These are phyloP conservation scores for Raddia guianensis DNA, from an alignment of 176 grass and related monocot species.

Conservation along the genomic window DNA sequence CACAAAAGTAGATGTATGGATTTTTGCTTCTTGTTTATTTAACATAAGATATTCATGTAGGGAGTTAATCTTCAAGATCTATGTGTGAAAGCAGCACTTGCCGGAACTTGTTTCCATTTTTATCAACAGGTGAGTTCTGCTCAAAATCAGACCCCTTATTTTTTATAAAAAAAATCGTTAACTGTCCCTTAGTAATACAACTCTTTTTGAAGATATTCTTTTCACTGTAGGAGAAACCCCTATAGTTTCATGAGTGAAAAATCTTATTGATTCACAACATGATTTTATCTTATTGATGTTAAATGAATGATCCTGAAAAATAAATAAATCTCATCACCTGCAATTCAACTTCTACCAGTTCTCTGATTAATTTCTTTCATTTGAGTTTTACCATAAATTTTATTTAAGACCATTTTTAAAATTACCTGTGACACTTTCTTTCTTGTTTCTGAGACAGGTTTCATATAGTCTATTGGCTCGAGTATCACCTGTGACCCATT, in stretches of 20 bases:
- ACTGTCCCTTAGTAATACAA: slow-evolving; percentile 3
- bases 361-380: background rate
- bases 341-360: slow-evolving; percentile 17
- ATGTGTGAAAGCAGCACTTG: slow-evolving; percentile 66
- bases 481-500: slow-evolving; percentile 80
- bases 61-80: slow-evolving; percentile 74
- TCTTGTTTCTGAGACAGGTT: slow-evolving; percentile 54
- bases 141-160: background rate
- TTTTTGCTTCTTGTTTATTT: slow-evolving; percentile 10
- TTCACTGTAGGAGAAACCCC: too few species aligned
- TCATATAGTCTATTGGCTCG: slow-evolving; percentile 83
- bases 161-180: background rate
- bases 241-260: too few species aligned
- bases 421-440: background rate
- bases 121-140: slow-evolving; percentile 78
- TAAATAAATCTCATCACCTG: background rate
- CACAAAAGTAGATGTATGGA: background rate
- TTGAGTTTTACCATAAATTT: background rate
- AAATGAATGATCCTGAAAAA: background rate
- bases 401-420: background rate
- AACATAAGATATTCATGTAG: slow-evolving; percentile 41
- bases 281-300: background rate
- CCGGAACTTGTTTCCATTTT: slow-evolving; percentile 86
- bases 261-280: background rate
- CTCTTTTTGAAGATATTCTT: too few species aligned